These are phyloP conservation scores for Ustilago hordei DNA, from an alignment of 1,284 basidiomycete genomes.

Conservation along the genomic window DNA sequence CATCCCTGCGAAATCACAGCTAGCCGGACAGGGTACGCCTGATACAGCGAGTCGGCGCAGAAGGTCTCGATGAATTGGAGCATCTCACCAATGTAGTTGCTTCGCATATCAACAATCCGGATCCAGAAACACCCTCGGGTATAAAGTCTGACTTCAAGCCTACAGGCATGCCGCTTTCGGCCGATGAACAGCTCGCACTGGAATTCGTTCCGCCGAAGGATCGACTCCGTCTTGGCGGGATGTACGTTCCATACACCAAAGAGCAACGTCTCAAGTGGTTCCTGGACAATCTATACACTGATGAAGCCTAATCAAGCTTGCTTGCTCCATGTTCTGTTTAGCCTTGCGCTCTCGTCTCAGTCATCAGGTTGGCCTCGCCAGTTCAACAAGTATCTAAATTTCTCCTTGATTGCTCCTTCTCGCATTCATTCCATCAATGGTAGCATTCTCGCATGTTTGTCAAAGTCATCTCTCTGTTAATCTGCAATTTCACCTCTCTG, in stretches of 20 bases:
- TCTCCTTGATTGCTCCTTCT: too few relatives aligned
- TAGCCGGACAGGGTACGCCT: constrained; percentile 14
- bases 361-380: too few relatives aligned
- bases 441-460: neutral
- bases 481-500: neutral
- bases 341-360: too few relatives aligned
- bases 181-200: constrained; percentile 17
- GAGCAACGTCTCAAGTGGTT: constrained; percentile 43
- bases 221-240: constrained; percentile 29
- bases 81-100: neutral
- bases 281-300: constrained; percentile 39
- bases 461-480: neutral
- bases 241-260: constrained; percentile 50
- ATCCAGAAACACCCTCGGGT: neutral
- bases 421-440: too few relatives aligned
- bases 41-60: constrained; percentile 4
- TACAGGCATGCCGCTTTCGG: neutral
- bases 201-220: constrained; percentile 29
- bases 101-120: neutral
- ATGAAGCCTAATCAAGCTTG: constrained; percentile 24
- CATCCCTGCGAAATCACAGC: constrained; percentile 57
- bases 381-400: too few relatives aligned
- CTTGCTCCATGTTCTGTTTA: too few relatives aligned
- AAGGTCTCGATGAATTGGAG: neutral
- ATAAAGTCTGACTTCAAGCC: neutral